Evolutionary conservation across 225 moss, liverwort and hornwort genomes (phyloP), one percentile per base, ranked within the genome.

Genomic region (Pleurozium schreberi): DNA sequence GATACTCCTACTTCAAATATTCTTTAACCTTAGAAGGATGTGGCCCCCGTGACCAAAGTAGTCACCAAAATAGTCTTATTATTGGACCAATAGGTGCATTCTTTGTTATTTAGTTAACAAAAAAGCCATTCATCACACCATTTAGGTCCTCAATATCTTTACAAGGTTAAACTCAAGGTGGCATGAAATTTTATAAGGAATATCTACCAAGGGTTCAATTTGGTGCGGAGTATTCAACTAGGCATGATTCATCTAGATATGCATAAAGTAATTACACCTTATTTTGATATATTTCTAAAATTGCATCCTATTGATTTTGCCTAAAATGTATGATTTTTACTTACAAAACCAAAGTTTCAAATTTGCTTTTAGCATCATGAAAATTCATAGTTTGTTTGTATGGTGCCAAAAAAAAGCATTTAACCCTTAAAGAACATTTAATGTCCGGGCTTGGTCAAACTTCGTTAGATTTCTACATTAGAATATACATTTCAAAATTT

Each of bases 401-500:
- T 0, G 0, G 0, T 0, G 0, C 4, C 15, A 5, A 27, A 27
- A 27, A 7, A 71, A 71, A 42, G 15, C 10, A 45, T 73, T 45
- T 73, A n/a, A n/a, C n/a, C n/a, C n/a, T n/a, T n/a, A n/a, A n/a
- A n/a, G n/a, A n/a, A n/a, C n/a, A n/a, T n/a, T n/a, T n/a, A n/a
- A n/a, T n/a, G n/a, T n/a, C n/a, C n/a, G n/a, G n/a, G n/a, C n/a
- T n/a, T n/a, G n/a, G n/a, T n/a, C n/a, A n/a, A n/a, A n/a, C n/a
- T n/a, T n/a, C n/a, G n/a, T n/a, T n/a, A n/a, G n/a, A n/a, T n/a
- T n/a, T n/a, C n/a, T n/a, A n/a, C n/a, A n/a, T n/a, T n/a, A n/a
- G n/a, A n/a, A n/a, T n/a, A n/a, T n/a, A n/a, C n/a, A n/a, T n/a
- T n/a, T n/a, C n/a, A n/a, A n/a, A n/a, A n/a, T n/a, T n/a, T n/a